Evolutionary conservation across 495 filamentous ascomycete species (phyloP).

Genomic region (Penicilliopsis zonata): DNA sequence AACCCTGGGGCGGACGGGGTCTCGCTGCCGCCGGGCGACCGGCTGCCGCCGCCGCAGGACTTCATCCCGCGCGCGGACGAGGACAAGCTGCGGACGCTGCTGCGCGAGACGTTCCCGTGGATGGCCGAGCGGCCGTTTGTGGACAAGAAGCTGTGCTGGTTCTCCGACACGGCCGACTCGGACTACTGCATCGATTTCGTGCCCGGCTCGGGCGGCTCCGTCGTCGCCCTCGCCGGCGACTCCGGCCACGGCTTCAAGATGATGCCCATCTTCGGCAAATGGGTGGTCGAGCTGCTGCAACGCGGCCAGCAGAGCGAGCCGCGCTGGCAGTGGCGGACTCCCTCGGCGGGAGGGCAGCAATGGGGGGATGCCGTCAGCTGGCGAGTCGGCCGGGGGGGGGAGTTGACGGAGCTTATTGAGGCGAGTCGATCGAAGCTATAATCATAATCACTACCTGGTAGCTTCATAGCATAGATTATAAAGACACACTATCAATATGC

Average conservation of each 20-base stretch:
- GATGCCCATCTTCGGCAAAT: constrained; percentile 29
- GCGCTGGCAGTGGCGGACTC: constrained; percentile 15
- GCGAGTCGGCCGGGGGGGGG: no score
- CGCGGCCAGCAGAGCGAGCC: constrained; percentile 6
- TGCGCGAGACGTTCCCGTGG: constrained; percentile 26
- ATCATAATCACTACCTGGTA: no score
- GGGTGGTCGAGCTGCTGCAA: constrained; percentile 8
- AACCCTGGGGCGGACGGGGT: constrained; percentile 14
- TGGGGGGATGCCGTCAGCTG: no score
- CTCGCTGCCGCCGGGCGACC: constrained; percentile 7
- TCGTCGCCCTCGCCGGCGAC: constrained; percentile 26
- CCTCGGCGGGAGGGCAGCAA: no score
- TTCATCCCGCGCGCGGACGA: constrained; percentile 26
- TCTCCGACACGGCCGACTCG: constrained; percentile 29
- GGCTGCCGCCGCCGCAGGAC: constrained; percentile 8
- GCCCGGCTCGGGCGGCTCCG: constrained; percentile 17
- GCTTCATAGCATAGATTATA: no score
- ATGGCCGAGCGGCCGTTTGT: constrained; percentile 25
- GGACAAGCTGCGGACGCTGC: constrained; percentile 15
- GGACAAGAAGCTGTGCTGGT: constrained; percentile 31
- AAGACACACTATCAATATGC: no score
- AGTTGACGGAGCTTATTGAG: no score
- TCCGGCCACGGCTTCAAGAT: constrained; percentile 38
- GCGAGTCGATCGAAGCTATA: no score
- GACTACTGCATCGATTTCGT: constrained; percentile 33